These are phyloP conservation scores for Alternaria triticimaculans DNA, from an alignment of 2,329 filamentous ascomycete genomes.

Conservation along the genomic window DNA sequence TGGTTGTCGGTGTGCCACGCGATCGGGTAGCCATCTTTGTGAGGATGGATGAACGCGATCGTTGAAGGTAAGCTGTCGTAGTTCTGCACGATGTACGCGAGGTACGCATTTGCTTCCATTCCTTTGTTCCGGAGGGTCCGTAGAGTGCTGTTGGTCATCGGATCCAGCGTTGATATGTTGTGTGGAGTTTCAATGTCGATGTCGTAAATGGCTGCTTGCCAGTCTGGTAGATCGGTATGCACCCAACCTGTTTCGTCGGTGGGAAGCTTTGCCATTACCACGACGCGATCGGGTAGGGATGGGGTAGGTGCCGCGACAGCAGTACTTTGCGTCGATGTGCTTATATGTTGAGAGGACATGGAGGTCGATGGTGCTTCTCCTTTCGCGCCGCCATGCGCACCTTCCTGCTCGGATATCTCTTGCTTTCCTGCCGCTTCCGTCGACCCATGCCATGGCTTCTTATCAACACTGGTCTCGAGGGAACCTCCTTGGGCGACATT, in stretches of 20 bases:
- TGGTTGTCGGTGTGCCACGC: conserved; percentile 16
- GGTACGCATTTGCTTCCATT: conserved; percentile 31
- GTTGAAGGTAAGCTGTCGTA: conserved; percentile 28
- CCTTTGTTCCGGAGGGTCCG: conserved; percentile 30
- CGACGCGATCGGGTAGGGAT: conserved; percentile 21
- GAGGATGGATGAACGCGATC: conserved; percentile 27
- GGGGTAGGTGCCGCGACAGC: conserved; percentile 11
- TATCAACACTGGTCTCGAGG: conserved; percentile 1
- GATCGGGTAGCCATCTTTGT: conserved; percentile 22
- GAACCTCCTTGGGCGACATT: conserved; percentile 4
- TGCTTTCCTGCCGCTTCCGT: conserved; percentile 16
- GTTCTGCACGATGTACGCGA: conserved; percentile 33
- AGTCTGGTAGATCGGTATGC: conserved; percentile 33
- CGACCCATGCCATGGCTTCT: conserved; percentile 18
- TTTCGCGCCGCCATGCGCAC: conserved; percentile 8
- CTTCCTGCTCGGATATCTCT: conserved; percentile 10
- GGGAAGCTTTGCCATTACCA: conserved; percentile 25
- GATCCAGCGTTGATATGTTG: conserved; percentile 20
- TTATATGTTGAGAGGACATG: conserved; percentile 6
- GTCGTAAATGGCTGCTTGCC: conserved; percentile 53
- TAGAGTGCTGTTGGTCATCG: conserved; percentile 22
- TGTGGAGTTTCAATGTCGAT: conserved; percentile 24
- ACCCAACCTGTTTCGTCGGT: conserved; percentile 30
- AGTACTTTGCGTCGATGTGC: conserved; percentile 10
- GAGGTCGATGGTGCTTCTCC: conserved; percentile 5